Conservation (phyloP, 2,329 filamentous ascomycete genomes). For the Claviceps quebecensis region DNA sequence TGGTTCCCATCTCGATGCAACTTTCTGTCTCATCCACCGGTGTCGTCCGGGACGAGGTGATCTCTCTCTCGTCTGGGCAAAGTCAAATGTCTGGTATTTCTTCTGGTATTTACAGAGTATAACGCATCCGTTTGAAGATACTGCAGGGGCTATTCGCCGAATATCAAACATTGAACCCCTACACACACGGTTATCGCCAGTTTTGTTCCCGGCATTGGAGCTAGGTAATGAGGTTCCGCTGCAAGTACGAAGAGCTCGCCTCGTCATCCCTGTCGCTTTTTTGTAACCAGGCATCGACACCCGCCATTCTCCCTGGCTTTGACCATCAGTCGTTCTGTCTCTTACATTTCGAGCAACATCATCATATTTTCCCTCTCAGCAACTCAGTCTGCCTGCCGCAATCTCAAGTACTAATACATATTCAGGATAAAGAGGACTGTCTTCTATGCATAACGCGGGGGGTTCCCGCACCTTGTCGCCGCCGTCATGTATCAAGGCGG, state of each 20-base stretch:
- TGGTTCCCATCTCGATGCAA: too few relatives aligned
- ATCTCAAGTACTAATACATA: neutral
- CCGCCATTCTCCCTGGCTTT: neutral
- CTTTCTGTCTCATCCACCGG: too few relatives aligned
- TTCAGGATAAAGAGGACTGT: neutral
- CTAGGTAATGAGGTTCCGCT: neutral
- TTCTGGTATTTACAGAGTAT: too few relatives aligned
- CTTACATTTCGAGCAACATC: neutral
- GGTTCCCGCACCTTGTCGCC: neutral
- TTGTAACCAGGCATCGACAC: neutral
- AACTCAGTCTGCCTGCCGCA: neutral
- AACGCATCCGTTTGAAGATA: neutral
- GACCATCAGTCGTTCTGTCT: neutral
- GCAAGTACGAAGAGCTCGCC: neutral
- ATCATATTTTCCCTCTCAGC: neutral
- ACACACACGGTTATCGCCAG: neutral
- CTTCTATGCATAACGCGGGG: neutral
- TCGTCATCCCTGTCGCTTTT: slow-evolving; percentile 1
- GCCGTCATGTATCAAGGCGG: slow-evolving; percentile 39
- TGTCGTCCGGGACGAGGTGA: too few relatives aligned
- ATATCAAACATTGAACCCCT: neutral
- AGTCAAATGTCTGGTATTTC: too few relatives aligned
- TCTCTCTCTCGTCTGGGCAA: too few relatives aligned
- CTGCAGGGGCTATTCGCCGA: neutral
- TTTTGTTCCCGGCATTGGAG: neutral